Base-by-base conservation (phyloP, 1,139 yeast species). In the Blastobotrys persicus region DNA sequence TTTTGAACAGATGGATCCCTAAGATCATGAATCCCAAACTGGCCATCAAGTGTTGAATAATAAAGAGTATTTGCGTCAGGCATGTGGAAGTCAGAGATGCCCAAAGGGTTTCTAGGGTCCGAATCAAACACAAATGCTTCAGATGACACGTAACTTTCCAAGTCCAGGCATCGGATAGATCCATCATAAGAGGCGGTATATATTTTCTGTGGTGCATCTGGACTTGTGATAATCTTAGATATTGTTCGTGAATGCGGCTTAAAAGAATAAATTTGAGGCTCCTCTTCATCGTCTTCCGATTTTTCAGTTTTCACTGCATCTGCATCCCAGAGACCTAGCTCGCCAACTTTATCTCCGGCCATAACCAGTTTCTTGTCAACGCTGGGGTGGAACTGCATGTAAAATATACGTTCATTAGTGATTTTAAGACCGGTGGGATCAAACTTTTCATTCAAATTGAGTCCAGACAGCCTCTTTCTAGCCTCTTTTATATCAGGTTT, bases 241-340 rank as follows among this genome's bases (percentile, higher is more conserved):
- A 92, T 78, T 13, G 88, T 77, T 49, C 83, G 82, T 0, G 92
- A 83, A 62, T 92, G 97, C 1, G 89, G 79, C 56, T 81, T 83
- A 54, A 89, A 76, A 18, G 80, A 78, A 1, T 83, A 70, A 1
- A 87, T 79, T 23, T 81, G 80, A 0, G 86, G 87, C 1, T 66
- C 67, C 14, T 72, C 75, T 6, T 70, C 74, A 9, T 72, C 75
- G 12, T 67, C 75, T 17, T 67, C 66, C 18, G 63, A 6, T 9
- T 23, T 23, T 23, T 23, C 28, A 23, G 28, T 23, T 9, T 23
- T 23, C 28, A 23, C 28, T 65, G 71, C 13, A 55, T 80, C 81
- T 1, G 86, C 83, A 37, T 91, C 83, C 97, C 97, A 92, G n/a
- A 91, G 74, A 0, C 97, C 97, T 45, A 89, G 68, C 55, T 82